Evolutionary conservation across 495 filamentous ascomycete species (phyloP), one percentile per base, ranked within the genome.

Genomic region (Annulohypoxylon nitens): DNA sequence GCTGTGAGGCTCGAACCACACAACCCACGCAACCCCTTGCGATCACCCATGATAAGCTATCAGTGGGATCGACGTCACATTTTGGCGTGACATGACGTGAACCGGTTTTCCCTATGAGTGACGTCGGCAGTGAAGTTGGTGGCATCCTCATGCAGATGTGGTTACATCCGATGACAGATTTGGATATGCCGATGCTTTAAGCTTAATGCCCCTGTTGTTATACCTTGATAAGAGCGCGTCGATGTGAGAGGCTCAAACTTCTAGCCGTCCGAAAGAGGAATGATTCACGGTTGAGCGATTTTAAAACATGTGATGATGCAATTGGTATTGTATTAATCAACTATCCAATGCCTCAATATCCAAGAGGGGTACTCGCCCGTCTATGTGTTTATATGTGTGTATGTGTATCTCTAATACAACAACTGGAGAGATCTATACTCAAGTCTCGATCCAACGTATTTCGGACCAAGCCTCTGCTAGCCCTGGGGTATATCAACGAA

Each of bases 401-500:
- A 33, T 60, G 25, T 60, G 6, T 53, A 51, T 54, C 39, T 55
- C 45, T 69, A 61, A 43, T 57, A 43, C 4, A 37, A 43, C 4
- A 37, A 48, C 48, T 41, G 45, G 43, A 41, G 37, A 70, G 61
- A 66, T 64, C 67, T 67, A 43, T 60, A 45, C 58, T 47, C 62
- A 45, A 45, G 36, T 71, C 69, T 61, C 43, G n/a, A 71, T 60
- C 51, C 61, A 71, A 43, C 62, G 6, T 36, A 5, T 36, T 61
- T 71, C 55, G 37, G 62, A 55, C 33, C 53, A 20, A 25, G 14
- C 58, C 25, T n/a, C 43, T 34, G n/a, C 33, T 41, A 20, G 45
- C 61, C 55, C 43, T 53, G 54, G 69, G 69, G 69, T 71, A 71
- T 71, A 71, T 71, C 54, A 47, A 65, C 30, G 43, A 61, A 51